Conservation (phyloP, 2,329 filamentous ascomycete genomes). For the Penicillium janthinellum region DNA sequence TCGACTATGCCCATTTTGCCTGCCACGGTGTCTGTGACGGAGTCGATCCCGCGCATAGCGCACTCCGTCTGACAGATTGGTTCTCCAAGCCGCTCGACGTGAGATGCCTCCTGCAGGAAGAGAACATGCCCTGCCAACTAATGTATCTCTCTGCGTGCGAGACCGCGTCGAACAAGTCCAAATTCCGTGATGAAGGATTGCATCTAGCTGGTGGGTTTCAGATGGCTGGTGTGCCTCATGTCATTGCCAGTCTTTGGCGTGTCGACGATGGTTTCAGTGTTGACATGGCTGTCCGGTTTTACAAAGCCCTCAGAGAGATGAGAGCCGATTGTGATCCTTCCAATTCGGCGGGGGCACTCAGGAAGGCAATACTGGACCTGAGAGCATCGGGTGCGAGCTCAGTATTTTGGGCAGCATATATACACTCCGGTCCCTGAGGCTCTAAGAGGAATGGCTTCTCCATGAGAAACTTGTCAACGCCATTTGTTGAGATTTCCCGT, state of each 20-base stretch:
- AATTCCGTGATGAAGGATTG: slow-evolving; percentile 7
- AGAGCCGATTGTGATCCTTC: background rate
- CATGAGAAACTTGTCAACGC: too few relatives aligned
- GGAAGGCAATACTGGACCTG: background rate
- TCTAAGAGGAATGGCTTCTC: too few relatives aligned
- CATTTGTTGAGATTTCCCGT: too few relatives aligned
- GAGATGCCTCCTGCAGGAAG: background rate
- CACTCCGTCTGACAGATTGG: background rate
- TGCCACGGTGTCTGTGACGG: too few relatives aligned
- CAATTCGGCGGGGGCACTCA: slow-evolving; percentile 3
- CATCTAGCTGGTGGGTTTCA: slow-evolving; percentile 1
- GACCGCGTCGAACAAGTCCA: slow-evolving; percentile 9
- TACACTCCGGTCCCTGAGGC: background rate
- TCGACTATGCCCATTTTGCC: too few relatives aligned
- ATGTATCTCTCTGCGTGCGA: slow-evolving; percentile 9
- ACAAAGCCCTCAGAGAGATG: background rate
- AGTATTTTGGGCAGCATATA: slow-evolving; percentile 5
- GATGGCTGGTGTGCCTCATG: slow-evolving; percentile 2
- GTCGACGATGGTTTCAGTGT: slow-evolving; percentile 6
- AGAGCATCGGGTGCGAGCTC: slow-evolving; percentile 1
- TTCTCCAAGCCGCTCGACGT: background rate
- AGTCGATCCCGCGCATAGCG: background rate
- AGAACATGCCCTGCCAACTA: background rate
- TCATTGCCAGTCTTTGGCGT: slow-evolving; percentile 9
- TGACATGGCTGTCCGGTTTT: slow-evolving; percentile 1